Conservation (phyloP, 352 stramenopile genomes). For the Albugo laibachii region DNA sequence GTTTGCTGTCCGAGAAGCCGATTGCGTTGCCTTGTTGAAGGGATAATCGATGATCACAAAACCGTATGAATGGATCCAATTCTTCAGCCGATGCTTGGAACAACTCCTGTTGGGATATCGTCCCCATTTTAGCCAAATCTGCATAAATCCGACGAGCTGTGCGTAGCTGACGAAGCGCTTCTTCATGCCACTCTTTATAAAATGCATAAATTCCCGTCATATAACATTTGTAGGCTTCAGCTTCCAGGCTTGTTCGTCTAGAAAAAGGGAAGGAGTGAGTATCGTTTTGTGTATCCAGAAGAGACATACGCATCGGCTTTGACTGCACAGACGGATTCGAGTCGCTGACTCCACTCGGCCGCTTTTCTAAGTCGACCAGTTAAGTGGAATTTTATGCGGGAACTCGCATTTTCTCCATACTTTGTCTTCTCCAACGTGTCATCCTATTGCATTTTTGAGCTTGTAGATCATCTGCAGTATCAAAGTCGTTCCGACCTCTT, state of each 20-base stretch:
- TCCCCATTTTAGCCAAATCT: constrained; percentile 63
- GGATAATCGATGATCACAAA: constrained; percentile 59
- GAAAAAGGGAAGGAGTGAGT: not conserved
- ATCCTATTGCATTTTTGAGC: constrained; percentile 14
- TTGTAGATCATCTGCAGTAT: not conserved
- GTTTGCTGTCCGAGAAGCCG: constrained; percentile 18
- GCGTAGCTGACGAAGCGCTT: constrained; percentile 57
- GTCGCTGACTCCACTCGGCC: constrained; percentile 66
- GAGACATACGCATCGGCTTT: constrained; percentile 50
- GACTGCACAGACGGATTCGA: constrained; percentile 50
- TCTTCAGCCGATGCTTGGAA: constrained; percentile 48
- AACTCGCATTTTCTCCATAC: constrained; percentile 68
- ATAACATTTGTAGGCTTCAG: constrained; percentile 73
- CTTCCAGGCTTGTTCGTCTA: constrained; percentile 72
- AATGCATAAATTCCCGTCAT: constrained; percentile 79
- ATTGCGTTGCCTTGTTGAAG: constrained; percentile 18
- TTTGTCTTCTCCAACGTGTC: constrained; percentile 76
- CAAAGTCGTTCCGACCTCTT: constrained; percentile 12
- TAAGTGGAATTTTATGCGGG: constrained; percentile 79
- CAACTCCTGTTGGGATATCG: constrained; percentile 59
- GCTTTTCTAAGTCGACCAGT: constrained; percentile 73
- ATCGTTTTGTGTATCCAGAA: not conserved
- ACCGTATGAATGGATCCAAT: constrained; percentile 68
- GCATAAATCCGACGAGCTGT: constrained; percentile 70
- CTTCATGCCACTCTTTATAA: constrained; percentile 71